Percentiles rank a stretch among this genome's conserved stretches.
phyloP scores from a whole-genome alignment of 306 rosid genomes.

The Luffa aegyptiaca region DNA sequence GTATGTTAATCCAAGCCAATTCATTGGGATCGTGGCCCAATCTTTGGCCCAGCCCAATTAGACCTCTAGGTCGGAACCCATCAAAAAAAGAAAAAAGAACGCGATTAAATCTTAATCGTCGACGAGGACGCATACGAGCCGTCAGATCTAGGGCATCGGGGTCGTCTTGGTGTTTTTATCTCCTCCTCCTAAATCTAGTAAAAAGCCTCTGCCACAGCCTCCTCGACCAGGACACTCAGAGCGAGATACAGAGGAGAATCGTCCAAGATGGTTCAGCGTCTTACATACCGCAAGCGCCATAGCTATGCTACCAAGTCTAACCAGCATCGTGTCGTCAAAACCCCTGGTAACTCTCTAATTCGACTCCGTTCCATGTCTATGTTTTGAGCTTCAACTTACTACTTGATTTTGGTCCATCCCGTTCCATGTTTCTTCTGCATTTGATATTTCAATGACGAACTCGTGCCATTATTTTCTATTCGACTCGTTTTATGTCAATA shows the following conservation, averaged over 20 bases:
- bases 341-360: not conserved
- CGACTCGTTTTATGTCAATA: not conserved
- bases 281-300: conserved; percentile 10
- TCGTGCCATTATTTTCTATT: too few relatives aligned
- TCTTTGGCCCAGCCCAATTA: not conserved
- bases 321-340: conserved; percentile 13
- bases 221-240: not conserved
- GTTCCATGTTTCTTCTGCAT: not conserved
- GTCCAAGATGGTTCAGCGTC: conserved; percentile 13
- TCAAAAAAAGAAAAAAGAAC: not conserved
- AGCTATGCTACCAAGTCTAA: conserved; percentile 12
- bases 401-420: not conserved
- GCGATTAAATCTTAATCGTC: not conserved
- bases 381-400: not conserved
- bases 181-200: not conserved
- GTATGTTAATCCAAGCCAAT: too few relatives aligned
- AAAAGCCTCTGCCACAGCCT: not conserved
- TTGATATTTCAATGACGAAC: not conserved
- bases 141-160: conserved; percentile 5
- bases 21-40: not conserved
- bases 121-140: not conserved
- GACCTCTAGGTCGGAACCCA: not conserved
- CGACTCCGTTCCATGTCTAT: not conserved
- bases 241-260: not conserved
- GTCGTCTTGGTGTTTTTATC: not conserved